Evolutionary conservation across 1,284 basidiomycete species (phyloP).

Genomic region (Leccinum fallax): DNA sequence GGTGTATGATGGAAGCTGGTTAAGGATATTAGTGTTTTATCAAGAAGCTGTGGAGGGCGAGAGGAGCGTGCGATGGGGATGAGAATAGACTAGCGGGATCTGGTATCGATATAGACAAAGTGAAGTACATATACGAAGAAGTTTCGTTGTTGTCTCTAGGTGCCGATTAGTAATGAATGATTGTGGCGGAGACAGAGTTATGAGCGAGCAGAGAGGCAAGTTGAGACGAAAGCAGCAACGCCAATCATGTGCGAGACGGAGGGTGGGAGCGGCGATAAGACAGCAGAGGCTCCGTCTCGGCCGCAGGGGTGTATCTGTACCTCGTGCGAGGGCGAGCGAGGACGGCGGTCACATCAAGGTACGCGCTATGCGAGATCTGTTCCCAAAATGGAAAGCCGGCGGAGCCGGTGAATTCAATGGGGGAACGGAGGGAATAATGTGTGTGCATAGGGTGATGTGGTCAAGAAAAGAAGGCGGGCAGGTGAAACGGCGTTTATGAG

Average conservation of each 20-base stretch:
- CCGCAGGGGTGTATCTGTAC: conserved; percentile 1
- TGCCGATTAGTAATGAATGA: not conserved
- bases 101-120: not conserved
- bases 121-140: not conserved
- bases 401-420: conserved; percentile 9
- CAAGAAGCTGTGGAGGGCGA: not conserved
- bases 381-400: not conserved
- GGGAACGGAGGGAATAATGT: not conserved
- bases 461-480: conserved; percentile 2
- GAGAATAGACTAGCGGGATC: not conserved
- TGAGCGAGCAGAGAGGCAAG: not conserved
- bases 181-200: not conserved
- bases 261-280: conserved; percentile 23
- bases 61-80: not conserved
- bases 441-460: not conserved
- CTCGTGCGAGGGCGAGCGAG: not conserved
- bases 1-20: not conserved
- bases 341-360: not conserved
- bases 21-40: not conserved
- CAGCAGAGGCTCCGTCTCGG: conserved; percentile 8
- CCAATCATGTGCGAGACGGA: conserved; percentile 13
- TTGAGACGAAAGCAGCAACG: conserved; percentile 23
- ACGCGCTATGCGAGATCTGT: not conserved
- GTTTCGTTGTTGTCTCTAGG: not conserved
- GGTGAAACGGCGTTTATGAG: conserved; percentile 31